Conservation (phyloP, 2,329 filamentous ascomycete species). For the Uncinocarpus reesii region DNA sequence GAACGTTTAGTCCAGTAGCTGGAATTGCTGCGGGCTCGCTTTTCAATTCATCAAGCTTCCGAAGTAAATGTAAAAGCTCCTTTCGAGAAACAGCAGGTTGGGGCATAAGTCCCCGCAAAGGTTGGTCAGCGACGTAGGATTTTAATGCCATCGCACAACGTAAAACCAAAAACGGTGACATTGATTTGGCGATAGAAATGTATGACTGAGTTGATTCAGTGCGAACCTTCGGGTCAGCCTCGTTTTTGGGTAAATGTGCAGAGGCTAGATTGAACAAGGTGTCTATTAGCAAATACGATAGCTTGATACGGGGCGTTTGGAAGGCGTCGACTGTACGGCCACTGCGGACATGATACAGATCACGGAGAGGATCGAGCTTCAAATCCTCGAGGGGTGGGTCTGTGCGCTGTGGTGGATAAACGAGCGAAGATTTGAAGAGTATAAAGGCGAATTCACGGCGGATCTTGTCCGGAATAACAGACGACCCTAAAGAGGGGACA, state of each 20-base stretch:
- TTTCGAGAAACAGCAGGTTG: constrained; percentile 70
- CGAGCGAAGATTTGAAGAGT: constrained; percentile 71
- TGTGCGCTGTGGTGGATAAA: constrained; percentile 58
- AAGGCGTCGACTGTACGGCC: constrained; percentile 62
- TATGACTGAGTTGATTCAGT: constrained; percentile 26
- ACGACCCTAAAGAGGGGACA: constrained; percentile 59
- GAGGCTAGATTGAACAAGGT: constrained; percentile 64
- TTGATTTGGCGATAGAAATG: constrained; percentile 59
- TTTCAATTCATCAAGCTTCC: constrained; percentile 53
- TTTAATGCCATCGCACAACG: constrained; percentile 72
- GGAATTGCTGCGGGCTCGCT: constrained; percentile 63
- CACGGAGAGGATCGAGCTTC: constrained; percentile 46
- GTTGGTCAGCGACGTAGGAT: constrained; percentile 81
- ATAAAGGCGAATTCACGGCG: constrained; percentile 61
- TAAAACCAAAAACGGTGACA: constrained; percentile 71
- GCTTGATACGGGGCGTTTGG: constrained; percentile 55
- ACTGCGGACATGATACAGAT: constrained; percentile 54
- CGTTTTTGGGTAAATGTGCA: constrained; percentile 36
- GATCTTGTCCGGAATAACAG: constrained; percentile 54
- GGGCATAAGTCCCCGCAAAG: constrained; percentile 77
- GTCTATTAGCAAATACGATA: constrained; percentile 71
- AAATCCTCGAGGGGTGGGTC: constrained; percentile 43
- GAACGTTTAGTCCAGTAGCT: constrained; percentile 21
- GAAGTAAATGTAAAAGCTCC: constrained; percentile 65
- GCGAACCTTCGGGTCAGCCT: constrained; percentile 18